Percentiles rank a stretch among this genome's conserved stretches.
phyloP scores from a whole-genome alignment of 2,329 filamentous ascomycete genomes.

The Colletotrichum scovillei region DNA sequence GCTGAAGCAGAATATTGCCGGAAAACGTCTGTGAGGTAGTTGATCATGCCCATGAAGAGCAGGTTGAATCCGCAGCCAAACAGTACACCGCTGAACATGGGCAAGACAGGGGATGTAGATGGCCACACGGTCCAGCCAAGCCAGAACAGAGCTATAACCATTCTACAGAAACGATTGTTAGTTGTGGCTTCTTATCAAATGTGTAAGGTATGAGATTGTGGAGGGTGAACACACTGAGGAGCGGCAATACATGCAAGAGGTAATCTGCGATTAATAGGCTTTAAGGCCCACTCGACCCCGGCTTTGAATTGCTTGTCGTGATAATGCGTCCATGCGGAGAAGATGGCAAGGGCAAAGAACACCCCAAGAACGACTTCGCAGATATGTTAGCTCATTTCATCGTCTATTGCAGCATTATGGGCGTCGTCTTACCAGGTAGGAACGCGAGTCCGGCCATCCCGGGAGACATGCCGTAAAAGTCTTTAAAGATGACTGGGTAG shows the following conservation, averaged over 20 bases:
- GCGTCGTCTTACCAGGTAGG: slow-evolving; percentile 54
- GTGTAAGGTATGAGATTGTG: accelerated
- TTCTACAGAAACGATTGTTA: slow-evolving; percentile 38
- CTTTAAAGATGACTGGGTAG: slow-evolving; percentile 61
- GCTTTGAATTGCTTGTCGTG: slow-evolving; percentile 41
- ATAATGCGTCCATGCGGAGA: slow-evolving; percentile 42
- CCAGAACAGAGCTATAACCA: slow-evolving; percentile 69
- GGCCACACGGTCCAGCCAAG: slow-evolving; percentile 68
- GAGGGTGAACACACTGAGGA: slow-evolving; percentile 61
- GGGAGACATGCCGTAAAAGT: slow-evolving; percentile 56
- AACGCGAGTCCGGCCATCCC: slow-evolving; percentile 60
- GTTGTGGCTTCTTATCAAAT: neutral
- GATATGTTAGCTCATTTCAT: neutral
- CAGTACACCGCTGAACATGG: slow-evolving; percentile 54
- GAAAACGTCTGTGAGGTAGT: slow-evolving; percentile 49
- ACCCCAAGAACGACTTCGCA: slow-evolving; percentile 39
- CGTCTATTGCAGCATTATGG: slow-evolving; percentile 43
- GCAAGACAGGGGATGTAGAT: slow-evolving; percentile 45
- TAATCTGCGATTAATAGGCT: slow-evolving; percentile 47
- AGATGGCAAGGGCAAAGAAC: slow-evolving; percentile 17
- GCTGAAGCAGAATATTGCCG: slow-evolving; percentile 48
- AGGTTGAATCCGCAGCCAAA: slow-evolving; percentile 52
- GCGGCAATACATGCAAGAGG: slow-evolving; percentile 66
- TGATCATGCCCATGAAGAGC: slow-evolving; percentile 49
- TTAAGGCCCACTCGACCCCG: slow-evolving; percentile 45